These are phyloP conservation scores for Urostyla sp. DNA, from an alignment of 73 alveolate species.

Conservation along the genomic window DNA sequence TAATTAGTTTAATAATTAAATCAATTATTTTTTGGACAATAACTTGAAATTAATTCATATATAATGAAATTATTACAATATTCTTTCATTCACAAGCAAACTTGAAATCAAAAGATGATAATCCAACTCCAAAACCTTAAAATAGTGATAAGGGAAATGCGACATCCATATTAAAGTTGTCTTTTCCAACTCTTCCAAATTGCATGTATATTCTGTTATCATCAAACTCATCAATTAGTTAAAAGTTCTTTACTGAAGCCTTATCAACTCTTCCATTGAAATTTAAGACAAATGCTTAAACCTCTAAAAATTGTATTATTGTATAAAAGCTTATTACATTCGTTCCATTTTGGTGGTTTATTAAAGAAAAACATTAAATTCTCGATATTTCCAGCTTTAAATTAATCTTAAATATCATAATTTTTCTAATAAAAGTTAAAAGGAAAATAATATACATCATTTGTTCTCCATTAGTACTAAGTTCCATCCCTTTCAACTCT, in stretches of 20 bases:
- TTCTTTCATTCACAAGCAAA: slow-evolving; percentile 86
- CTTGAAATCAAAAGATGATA: slow-evolving; percentile 85
- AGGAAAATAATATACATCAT: not conserved
- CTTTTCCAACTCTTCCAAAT: slow-evolving; percentile 91
- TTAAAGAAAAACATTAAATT: slow-evolving; percentile 73
- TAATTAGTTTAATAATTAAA: not conserved
- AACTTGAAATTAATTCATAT: slow-evolving; percentile 1
- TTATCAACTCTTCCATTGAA: slow-evolving; percentile 93
- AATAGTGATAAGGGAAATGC: slow-evolving; percentile 82
- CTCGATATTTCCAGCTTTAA: slow-evolving; percentile 63
- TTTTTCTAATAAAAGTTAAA: slow-evolving; percentile 37
- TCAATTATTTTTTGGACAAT: not conserved
- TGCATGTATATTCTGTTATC: slow-evolving; percentile 82
- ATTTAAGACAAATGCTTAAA: slow-evolving; percentile 89
- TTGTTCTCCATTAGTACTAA: slow-evolving; percentile 3
- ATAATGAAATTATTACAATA: not conserved
- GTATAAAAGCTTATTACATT: not conserved
- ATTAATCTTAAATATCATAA: slow-evolving; percentile 72
- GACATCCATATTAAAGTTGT: slow-evolving; percentile 85
- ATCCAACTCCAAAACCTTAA: slow-evolving; percentile 86
- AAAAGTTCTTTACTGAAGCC: slow-evolving; percentile 89
- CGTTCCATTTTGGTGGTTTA: slow-evolving; percentile 94
- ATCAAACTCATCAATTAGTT: slow-evolving; percentile 80
- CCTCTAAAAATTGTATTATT: slow-evolving; percentile 45
- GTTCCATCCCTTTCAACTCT: slow-evolving; percentile 36